Evolutionary conservation across 2,329 filamentous ascomycete genomes (phyloP).

Genomic region (Sclerotinia glacialis): DNA sequence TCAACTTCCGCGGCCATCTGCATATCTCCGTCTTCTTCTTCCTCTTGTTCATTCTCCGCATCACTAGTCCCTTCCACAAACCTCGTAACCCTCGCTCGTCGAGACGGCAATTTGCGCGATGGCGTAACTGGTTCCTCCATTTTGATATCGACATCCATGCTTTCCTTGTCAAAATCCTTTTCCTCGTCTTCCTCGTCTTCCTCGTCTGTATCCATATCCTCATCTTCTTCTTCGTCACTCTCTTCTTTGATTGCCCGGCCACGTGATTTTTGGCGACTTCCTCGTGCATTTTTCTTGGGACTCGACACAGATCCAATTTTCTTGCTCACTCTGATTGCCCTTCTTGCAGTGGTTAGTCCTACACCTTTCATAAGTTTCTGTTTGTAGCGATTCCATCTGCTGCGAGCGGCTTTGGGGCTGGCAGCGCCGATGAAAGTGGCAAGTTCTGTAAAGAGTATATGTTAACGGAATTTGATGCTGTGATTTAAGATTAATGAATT

Average conservation of each 20-base stretch:
- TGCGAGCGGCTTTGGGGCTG: neutral
- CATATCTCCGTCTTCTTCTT: neutral
- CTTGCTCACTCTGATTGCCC: neutral
- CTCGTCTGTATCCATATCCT: neutral
- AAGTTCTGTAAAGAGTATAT: neutral
- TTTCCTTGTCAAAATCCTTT: neutral
- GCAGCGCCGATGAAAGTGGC: neutral
- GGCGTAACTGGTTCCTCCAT: neutral
- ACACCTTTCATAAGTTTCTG: neutral
- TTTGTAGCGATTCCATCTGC: slow-evolving; percentile 5
- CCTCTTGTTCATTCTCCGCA: slow-evolving; percentile 2
- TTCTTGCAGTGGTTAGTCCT: neutral
- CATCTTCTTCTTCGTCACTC: neutral
- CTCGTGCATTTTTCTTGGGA: neutral
- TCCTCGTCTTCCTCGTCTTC: neutral
- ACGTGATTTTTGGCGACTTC: neutral
- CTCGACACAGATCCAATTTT: neutral
- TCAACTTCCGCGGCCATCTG: neutral
- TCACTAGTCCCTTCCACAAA: slow-evolving; percentile 11
- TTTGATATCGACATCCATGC: neutral
- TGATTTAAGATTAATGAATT: neutral
- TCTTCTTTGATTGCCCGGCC: neutral
- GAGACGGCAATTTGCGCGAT: slow-evolving; percentile 1
- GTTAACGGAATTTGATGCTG: neutral
- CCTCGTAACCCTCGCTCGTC: neutral